These are phyloP conservation scores for Willaertia magna DNA, from an alignment of 208 protist species.

Conservation along the genomic window DNA sequence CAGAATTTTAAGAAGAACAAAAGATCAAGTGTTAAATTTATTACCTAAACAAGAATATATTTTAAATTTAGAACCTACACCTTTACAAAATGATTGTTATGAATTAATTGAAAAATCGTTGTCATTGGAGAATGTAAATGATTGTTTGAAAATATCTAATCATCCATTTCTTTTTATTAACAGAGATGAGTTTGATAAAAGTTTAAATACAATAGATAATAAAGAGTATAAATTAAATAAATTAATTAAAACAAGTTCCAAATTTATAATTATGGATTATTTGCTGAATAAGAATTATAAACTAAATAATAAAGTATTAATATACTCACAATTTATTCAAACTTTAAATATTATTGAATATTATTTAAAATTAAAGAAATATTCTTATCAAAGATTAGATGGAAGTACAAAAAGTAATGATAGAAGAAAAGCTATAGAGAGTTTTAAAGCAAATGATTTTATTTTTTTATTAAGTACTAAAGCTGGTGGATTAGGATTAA, in stretches of 20 bases:
- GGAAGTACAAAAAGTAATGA: constrained; percentile 13
- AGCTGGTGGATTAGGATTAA: constrained; percentile 95
- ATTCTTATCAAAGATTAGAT: constrained; percentile 28
- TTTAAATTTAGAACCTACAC: neutral
- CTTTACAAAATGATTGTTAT: neutral
- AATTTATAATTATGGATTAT: constrained; percentile 19
- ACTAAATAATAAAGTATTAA: constrained; percentile 5
- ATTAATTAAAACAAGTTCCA: neutral
- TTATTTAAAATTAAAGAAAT: constrained; percentile 18
- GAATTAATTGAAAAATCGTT: neutral
- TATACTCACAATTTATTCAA: constrained; percentile 24
- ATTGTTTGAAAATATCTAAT: neutral
- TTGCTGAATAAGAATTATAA: constrained; percentile 12
- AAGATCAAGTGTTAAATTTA: neutral
- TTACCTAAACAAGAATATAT: neutral
- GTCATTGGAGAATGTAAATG: neutral
- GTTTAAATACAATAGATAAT: neutral
- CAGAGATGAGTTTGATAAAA: neutral
- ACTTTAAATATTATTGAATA: constrained; percentile 9
- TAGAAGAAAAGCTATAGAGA: neutral
- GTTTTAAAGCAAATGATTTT: constrained; percentile 51
- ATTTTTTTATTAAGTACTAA: constrained; percentile 93
- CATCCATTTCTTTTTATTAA: neutral
- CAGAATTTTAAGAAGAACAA: neutral
- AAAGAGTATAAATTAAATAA: neutral